Conservation (phyloP, 192 early-diverging fungal species). For the Backusella psychrophila region DNA sequence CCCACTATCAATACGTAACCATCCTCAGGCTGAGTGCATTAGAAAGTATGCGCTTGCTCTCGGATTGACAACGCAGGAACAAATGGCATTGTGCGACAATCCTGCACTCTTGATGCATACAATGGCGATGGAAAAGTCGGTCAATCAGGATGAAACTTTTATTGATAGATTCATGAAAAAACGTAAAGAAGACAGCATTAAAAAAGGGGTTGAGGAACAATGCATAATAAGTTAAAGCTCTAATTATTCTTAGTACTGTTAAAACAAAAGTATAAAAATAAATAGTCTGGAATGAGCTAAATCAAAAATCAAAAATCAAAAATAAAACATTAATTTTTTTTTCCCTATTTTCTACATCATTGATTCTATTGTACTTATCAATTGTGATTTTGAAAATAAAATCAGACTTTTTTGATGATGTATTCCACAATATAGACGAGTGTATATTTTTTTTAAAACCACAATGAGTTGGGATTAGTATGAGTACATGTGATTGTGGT, state of each 20-base stretch:
- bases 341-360: not conserved
- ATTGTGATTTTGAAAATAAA: not conserved
- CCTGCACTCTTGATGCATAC: constrained; percentile 20
- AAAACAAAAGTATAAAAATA: not conserved
- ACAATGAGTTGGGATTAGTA: not conserved
- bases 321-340: not conserved
- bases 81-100: constrained; percentile 17
- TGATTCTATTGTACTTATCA: not conserved
- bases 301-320: not conserved
- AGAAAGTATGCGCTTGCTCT: constrained; percentile 15
- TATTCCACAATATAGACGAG: not conserved
- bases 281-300: not conserved
- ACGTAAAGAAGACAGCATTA: not conserved
- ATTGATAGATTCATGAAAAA: not conserved
- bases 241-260: not conserved
- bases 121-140: constrained; percentile 5
- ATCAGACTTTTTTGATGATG: not conserved
- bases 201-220: not conserved
- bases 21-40: constrained; percentile 19
- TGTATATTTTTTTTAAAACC: not conserved
- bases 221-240: constrained; percentile 2
- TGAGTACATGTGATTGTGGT: not conserved
- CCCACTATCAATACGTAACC: constrained; percentile 5
- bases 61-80: constrained; percentile 21
- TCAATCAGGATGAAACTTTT: not conserved